A percentile compares a stretch with the other conserved stretches of the same genome.
phyloP scores from a whole-genome alignment of 768 basidiomycete species.

The Pisolithus marmoratus region DNA sequence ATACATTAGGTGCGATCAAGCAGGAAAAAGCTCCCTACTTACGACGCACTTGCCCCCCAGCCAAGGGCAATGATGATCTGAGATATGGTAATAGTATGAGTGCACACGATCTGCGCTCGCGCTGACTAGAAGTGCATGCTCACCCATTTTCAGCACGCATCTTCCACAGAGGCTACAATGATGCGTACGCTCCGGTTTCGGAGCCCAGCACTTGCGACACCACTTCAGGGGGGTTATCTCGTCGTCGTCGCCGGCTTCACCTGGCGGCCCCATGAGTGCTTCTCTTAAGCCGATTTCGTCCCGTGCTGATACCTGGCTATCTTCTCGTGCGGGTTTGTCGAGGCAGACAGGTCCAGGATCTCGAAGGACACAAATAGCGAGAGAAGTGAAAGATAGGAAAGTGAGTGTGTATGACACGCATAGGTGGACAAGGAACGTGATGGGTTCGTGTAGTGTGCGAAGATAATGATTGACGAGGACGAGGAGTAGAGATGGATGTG shows the following conservation, averaged over 20 bases:
- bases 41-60: constrained; percentile 73
- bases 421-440: constrained; percentile 49
- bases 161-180: constrained; percentile 72
- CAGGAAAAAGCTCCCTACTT: constrained; percentile 20
- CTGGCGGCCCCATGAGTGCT: constrained; percentile 46
- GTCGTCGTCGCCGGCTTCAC: constrained; percentile 44
- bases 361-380: constrained; percentile 65
- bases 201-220: constrained; percentile 76
- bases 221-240: constrained; percentile 57
- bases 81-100: constrained; percentile 4
- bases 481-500: constrained; percentile 69
- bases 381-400: constrained; percentile 64
- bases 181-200: constrained; percentile 76
- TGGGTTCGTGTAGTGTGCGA: constrained; percentile 41
- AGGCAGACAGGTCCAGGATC: constrained; percentile 63
- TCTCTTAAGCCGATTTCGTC: constrained; percentile 50
- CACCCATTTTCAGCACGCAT: constrained; percentile 84
- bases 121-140: constrained; percentile 17
- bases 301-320: constrained; percentile 20
- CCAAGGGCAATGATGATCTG: constrained; percentile 89
- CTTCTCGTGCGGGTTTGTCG: constrained; percentile 17
- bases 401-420: constrained; percentile 57
- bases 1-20: not conserved
- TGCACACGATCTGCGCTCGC: not conserved
- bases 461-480: constrained; percentile 67